Evolutionary conservation across 2,329 filamentous ascomycete species (phyloP), one percentile per base, ranked within the genome.

Genomic region (Fusarium sacchari): DNA sequence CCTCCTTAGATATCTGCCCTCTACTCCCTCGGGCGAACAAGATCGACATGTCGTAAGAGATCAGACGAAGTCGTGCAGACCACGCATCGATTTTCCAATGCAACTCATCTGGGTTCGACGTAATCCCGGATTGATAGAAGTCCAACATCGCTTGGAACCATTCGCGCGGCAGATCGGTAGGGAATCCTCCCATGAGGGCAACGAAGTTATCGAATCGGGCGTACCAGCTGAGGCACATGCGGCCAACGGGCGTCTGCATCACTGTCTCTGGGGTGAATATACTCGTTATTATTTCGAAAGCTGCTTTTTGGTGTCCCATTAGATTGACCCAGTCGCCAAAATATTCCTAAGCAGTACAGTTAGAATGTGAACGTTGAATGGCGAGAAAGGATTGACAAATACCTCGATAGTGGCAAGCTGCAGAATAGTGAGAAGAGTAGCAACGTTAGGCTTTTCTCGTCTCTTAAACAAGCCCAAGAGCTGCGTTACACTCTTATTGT

Each of bases 391-490:
- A 7, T 24, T 18, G 26, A 26, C 40, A 40, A 37, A 72, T 85
- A 97, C 95, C 89, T 99, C 96, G 63, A 98, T 96, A 7, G 94
- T 97, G 62, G 95, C 95, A 56, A 98, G 88, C 78, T 98, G 95
- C 46, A 99, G 84, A 26, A 98, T 95, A 1, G 96, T 97, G 67
- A 98, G 81, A 37, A 98, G 85, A 0, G 92, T 97, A 12, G 92
- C 89, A 56, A 95, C 86, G 39, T 85, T 92, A 73, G 94, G 91
- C 68, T 89, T 90, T 72, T 94, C 91, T 64, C 90, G 91, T 60
- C 88, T 91, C 70, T 91, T 90, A 24, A 98, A 84, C 9, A 91
- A 92, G 39, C 88, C 87, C 14, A 97, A 87, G 24, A 99, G 87
- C 32, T 94, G 84, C 3, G 89, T 92, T 34, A 99, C 92, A 15